Evolutionary conservation across 352 stramenopile species (phyloP).

Genomic region (Plasmopara halstedii): DNA sequence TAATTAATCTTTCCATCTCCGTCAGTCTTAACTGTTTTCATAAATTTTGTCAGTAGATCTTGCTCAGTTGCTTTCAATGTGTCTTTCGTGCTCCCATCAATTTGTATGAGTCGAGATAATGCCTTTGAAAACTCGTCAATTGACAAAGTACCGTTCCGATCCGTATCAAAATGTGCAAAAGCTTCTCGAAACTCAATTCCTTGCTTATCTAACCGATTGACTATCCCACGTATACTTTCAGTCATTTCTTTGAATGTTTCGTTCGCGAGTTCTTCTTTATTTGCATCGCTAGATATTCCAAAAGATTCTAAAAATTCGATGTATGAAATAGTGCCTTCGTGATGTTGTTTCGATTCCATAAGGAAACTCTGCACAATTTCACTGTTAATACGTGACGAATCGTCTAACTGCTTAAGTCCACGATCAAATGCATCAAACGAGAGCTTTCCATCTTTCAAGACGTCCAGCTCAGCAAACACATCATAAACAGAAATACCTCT

Average conservation of each 20-base stretch:
- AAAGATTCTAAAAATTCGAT: slow-evolving; percentile 66
- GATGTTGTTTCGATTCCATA: slow-evolving; percentile 43
- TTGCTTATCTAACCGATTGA: slow-evolving; percentile 37
- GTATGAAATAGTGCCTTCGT: slow-evolving; percentile 65
- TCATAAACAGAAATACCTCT: slow-evolving; percentile 55
- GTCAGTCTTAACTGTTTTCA: slow-evolving; percentile 55
- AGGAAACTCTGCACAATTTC: slow-evolving; percentile 42
- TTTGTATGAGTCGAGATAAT: slow-evolving; percentile 36
- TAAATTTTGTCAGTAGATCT: slow-evolving; percentile 32
- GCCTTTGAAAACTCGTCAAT: slow-evolving; percentile 47
- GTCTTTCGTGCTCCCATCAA: slow-evolving; percentile 6
- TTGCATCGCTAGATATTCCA: slow-evolving; percentile 35
- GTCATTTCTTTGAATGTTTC: slow-evolving; percentile 41
- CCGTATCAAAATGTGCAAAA: slow-evolving; percentile 60
- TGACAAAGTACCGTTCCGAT: slow-evolving; percentile 52
- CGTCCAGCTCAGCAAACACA: slow-evolving; percentile 58
- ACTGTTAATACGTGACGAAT: slow-evolving; percentile 21
- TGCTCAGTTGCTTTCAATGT: slow-evolving; percentile 32
- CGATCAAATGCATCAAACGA: slow-evolving; percentile 45
- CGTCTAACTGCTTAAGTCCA: slow-evolving; percentile 45
- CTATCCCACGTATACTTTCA: slow-evolving; percentile 29
- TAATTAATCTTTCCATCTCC: slow-evolving; percentile 57
- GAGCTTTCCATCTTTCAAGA: slow-evolving; percentile 49
- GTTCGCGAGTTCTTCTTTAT: slow-evolving; percentile 37
- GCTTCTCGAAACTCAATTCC: slow-evolving; percentile 50